Base-by-base conservation (phyloP, 495 filamentous ascomycete genomes). In the Darksidea phi region DNA sequence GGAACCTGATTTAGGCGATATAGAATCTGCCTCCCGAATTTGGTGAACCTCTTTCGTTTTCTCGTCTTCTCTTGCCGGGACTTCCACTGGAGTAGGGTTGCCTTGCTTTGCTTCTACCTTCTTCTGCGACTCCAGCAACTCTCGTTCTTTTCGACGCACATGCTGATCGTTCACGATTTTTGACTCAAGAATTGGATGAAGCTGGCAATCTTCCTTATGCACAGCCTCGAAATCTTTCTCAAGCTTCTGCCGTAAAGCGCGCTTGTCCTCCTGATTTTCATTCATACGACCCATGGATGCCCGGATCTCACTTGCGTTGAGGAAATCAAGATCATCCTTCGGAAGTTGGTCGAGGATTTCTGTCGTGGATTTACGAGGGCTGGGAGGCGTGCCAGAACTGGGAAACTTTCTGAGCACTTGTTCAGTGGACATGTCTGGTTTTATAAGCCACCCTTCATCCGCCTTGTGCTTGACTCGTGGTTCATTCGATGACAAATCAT, bases 271-370 rank as follows among this genome's bases (percentile, higher is more conserved):
- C 7, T 25, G 6, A 42, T 6, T 34, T 24, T 49, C 34, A 7
- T 37, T 48, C 5, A 7, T n/a, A 46, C 38, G 45, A 13, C 59
- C 59, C 64, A 67, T 67, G 10, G 48, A 50, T 36, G 64, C 64
- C 46, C 64, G 24, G 36, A 67, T 55, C 15, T 67, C 64, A 12
- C 28, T 38, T 37, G 64, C 49, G 26, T 38, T 54, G 4, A 67
- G 36, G 24, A 67, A 56, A 28, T 67, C 64, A 17, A 67, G 26
- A 26, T 67, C 64, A 42, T 67, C 54, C 45, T 55, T 25, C 0
- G 59, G 59, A 48, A 63, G 59, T 20, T 59, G 28, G 11, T 26
- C 18, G 1, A 65, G 49, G 18, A 53, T 55, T 0, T 60, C 57
- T 10, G 55, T 36, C 8, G 47, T 65, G 1, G 56, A 55, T 26